phyloP scores from a whole-genome alignment of 2,329 filamentous ascomycete species.

The Chaetomium globosum region DNA sequence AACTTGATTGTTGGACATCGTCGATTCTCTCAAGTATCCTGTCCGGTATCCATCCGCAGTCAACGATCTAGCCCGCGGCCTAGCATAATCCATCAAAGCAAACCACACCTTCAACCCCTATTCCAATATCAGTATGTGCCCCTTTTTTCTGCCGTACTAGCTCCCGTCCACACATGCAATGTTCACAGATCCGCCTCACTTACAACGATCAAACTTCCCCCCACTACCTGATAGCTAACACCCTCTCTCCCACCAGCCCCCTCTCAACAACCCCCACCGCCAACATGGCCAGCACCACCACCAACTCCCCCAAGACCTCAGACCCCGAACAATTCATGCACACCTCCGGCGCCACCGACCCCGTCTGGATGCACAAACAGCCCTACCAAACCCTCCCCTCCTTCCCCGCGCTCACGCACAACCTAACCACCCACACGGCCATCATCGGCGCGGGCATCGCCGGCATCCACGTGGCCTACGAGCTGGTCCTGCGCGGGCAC shows the following conservation, averaged over 20 bases:
- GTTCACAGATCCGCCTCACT: not conserved
- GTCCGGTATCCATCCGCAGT: not conserved
- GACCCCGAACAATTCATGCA: slow-evolving; percentile 37
- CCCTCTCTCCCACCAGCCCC: not conserved
- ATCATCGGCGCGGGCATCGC: slow-evolving; percentile 58
- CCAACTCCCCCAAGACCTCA: slow-evolving; percentile 1
- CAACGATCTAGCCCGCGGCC: not conserved
- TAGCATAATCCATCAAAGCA: not conserved
- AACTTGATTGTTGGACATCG: not conserved
- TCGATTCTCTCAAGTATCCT: not conserved
- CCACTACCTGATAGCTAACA: not conserved
- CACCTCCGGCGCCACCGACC: slow-evolving; percentile 54
- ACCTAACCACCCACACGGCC: slow-evolving; percentile 53
- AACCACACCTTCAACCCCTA: not conserved
- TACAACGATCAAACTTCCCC: not conserved
- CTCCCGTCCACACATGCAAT: no score
- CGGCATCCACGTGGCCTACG: slow-evolving; percentile 55
- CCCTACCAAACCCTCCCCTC: slow-evolving; percentile 49
- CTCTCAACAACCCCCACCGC: slow-evolving; percentile 1
- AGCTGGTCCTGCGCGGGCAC: slow-evolving; percentile 54
- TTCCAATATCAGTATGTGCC: not conserved
- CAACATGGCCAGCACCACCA: slow-evolving; percentile 20
- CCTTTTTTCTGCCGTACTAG: not conserved
- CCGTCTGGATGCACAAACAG: slow-evolving; percentile 57
- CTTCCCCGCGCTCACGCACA: slow-evolving; percentile 47